Base-by-base conservation (phyloP, 1,284 basidiomycete species). In the Rugiboletus extremiorientalis region DNA sequence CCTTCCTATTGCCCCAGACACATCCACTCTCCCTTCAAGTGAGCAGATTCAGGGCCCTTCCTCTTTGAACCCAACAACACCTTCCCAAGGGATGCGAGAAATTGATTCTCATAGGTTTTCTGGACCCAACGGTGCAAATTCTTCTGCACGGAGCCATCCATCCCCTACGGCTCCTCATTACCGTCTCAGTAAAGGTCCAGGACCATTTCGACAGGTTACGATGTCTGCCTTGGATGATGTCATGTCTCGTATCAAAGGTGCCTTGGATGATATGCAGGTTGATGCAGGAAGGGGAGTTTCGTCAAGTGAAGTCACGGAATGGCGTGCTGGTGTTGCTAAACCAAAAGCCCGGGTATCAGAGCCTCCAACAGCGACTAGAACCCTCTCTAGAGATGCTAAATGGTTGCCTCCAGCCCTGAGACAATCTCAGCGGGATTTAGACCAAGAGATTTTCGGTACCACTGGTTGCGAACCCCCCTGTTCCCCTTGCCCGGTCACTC, bases 211-310 rank as follows among this genome's bases (percentile, higher is more conserved):
- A 65, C 90, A 88, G 63, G 84, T 83, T 42, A 79, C 85, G 20
- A 87, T 92, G 80, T 85, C 89, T 7, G 81, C 89, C 18, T 76
- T 96, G 63, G 89, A 94, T 66, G 89, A 93, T 67, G 85, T 87
- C 52, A 89, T 97, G 82, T 92, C 90, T 9, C 84, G 93, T 31
- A 93, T 97, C 66, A 94, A 91, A 68, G 92, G 91, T 25, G 94
- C 88, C 6, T 75, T 96, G 66, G 82, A 85, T 68, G 82, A 81
- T 38, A 89, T 91, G 82, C 85, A 89, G 53, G 74, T 78, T 31
- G 61, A 72, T 45, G 67, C 59, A 38, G 69, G 59, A 52, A 70
- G 60, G 30, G 59, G 53, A 2, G 16, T 44, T 43, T 47, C 52
- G 43, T 58, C 47, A 42, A 66, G 56, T 30, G 72, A 74, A 40